Evolutionary conservation across 495 filamentous ascomycete genomes (phyloP).

Genomic region (Podospora pseudoanserina): DNA sequence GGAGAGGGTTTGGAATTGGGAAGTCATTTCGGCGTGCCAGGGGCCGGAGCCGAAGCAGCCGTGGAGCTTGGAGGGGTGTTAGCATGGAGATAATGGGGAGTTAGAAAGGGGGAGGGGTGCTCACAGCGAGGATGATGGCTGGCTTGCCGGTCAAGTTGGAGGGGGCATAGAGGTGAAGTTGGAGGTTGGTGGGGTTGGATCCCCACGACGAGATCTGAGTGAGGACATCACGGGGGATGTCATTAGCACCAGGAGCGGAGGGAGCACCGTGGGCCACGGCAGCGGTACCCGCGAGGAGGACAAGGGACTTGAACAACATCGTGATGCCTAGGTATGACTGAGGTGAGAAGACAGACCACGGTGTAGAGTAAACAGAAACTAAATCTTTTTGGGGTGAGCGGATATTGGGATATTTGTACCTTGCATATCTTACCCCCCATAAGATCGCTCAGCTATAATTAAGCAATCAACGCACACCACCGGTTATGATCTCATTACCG

Average conservation of each 20-base stretch:
- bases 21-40: conserved; percentile 43
- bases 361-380: background rate
- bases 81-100: background rate
- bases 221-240: conserved; percentile 17
- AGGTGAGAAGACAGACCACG: background rate
- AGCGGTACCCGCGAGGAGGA: background rate
- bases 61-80: conserved; percentile 35
- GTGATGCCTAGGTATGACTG: background rate
- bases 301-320: background rate
- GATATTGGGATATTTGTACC: background rate
- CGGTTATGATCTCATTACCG: background rate
- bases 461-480: background rate
- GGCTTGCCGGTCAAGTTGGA: conserved; percentile 34
- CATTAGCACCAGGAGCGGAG: background rate
- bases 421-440: background rate
- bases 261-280: background rate
- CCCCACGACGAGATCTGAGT: conserved; percentile 39
- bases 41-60: conserved; percentile 52
- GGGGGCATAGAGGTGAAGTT: conserved; percentile 41
- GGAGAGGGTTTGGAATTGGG: conserved; percentile 47
- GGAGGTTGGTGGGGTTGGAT: conserved; percentile 33
- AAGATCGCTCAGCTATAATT: background rate
- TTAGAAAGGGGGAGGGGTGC: background rate
- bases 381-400: background rate
- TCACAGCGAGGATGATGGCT: conserved; percentile 44